Evolutionary conservation across 371 early-diverging fungal species (phyloP), one percentile per base, ranked within the genome.

Genomic region (Blyttiomyces sp.): DNA sequence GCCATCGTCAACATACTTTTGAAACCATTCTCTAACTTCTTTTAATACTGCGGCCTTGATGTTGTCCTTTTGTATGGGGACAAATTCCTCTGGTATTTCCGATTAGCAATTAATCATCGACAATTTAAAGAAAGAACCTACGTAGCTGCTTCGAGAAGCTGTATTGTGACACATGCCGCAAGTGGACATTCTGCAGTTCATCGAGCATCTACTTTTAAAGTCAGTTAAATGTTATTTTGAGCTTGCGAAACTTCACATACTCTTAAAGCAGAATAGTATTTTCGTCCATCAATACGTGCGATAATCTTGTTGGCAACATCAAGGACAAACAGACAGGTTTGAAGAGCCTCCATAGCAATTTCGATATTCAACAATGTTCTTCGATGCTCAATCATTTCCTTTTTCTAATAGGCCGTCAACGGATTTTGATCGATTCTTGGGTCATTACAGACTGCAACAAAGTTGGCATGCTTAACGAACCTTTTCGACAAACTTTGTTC

Each of bases 1-100:
- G n/a, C n/a, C n/a, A 36, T 27, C 13, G 23, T 21, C 42, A 16
- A 44, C 77, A 57, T 73, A 90, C 86, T 79, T 88, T 61, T 84
- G 87, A 33, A 94, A 79, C 98, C 98, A 98, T 64, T 91, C 90
- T 54, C 89, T 89, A 73, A 96, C 77, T 65, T 96, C 94, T 13
- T 80, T 72, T 13, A 88, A 80, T 1, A 96, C 94, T 2, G 88
- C 87, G 45, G 84, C 85, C 67, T 91, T 87, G 54, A 98, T 86
- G 33, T 80, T 82, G 24, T 88, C 82, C 69, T 92, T 89, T 81
- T 94, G 86, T 13, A 80, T 76, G 6, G 95, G 95, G 33, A 96
- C 83, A 58, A 90, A 87, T 52, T 88, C 84, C 65, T 79, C 88
- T 87, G 62, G 28, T 5, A 43, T 31, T 39, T 4, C 60, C 31